Evolutionary conservation across 306 rosid genomes (phyloP).

Genomic region (Boehmeria nivea): DNA sequence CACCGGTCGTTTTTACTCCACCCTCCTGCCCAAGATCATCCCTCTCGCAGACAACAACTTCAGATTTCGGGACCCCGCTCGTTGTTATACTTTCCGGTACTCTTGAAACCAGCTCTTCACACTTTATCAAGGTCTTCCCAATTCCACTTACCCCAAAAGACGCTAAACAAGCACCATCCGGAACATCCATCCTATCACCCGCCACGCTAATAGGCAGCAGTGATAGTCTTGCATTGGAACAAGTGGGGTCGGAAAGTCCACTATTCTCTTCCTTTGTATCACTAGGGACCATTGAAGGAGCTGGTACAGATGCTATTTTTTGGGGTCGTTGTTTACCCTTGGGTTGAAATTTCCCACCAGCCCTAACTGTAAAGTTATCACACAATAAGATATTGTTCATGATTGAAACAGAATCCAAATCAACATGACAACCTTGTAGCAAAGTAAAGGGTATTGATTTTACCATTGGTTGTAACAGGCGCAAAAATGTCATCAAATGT

Average conservation of each 20-base stretch:
- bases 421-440: neutral
- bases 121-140: slow-evolving; percentile 9
- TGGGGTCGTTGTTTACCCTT: slow-evolving; percentile 46
- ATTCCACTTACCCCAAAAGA: neutral
- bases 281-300: slow-evolving; percentile 14
- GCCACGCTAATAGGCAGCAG: no score
- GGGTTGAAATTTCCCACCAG: slow-evolving; percentile 50
- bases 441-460: slow-evolving; percentile 17
- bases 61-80: slow-evolving; percentile 7
- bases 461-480: slow-evolving; percentile 33
- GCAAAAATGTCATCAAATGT: slow-evolving; percentile 47
- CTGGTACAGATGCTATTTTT: slow-evolving; percentile 30
- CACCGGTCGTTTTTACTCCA: neutral
- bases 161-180: slow-evolving; percentile 17
- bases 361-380: slow-evolving; percentile 30
- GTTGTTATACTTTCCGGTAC: slow-evolving; percentile 14
- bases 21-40: slow-evolving; percentile 18
- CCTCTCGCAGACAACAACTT: slow-evolving; percentile 12
- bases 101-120: slow-evolving; percentile 15
- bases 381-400: no score
- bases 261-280: slow-evolving; percentile 29
- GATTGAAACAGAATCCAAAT: no score
- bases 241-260: slow-evolving; percentile 18
- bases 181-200: no score
- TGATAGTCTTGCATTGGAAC: no score